Percentiles rank a stretch among this genome's conserved stretches.
These are phyloP conservation scores for Aphanomyces astaci DNA, from an alignment of 352 stramenopile species.

Conservation along the genomic window DNA sequence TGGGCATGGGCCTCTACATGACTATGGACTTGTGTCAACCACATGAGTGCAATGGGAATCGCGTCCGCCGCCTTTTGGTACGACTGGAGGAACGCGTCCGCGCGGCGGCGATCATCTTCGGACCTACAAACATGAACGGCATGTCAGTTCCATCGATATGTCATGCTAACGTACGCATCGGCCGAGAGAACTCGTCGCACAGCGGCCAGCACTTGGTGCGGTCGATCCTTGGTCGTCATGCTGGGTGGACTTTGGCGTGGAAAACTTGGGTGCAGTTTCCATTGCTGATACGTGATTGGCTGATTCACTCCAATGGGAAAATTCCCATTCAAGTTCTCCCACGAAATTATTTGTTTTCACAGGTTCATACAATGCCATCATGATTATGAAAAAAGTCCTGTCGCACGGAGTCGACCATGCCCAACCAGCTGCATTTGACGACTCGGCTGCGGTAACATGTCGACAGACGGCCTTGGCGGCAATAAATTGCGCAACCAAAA, in stretches of 20 bases:
- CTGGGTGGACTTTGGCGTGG: not conserved
- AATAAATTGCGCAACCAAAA: not conserved
- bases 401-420: not conserved
- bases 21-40: not conserved
- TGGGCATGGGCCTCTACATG: not conserved
- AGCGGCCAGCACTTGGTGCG: not conserved
- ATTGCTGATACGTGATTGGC: not conserved
- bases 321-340: not conserved
- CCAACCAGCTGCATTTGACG: not conserved
- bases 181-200: not conserved
- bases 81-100: constrained; percentile 15
- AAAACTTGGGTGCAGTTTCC: not conserved
- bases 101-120: constrained; percentile 2
- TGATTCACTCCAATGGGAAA: not conserved
- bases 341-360: not conserved
- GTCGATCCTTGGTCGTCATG: not conserved
- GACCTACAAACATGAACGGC: not conserved
- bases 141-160: not conserved
- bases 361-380: not conserved
- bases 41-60: constrained; percentile 1
- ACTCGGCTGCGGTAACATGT: not conserved
- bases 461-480: not conserved
- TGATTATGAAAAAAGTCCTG: not conserved
- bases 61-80: constrained; percentile 6
- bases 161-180: not conserved